Conservation (phyloP, 768 basidiomycete species). For the Mycena crocata region DNA sequence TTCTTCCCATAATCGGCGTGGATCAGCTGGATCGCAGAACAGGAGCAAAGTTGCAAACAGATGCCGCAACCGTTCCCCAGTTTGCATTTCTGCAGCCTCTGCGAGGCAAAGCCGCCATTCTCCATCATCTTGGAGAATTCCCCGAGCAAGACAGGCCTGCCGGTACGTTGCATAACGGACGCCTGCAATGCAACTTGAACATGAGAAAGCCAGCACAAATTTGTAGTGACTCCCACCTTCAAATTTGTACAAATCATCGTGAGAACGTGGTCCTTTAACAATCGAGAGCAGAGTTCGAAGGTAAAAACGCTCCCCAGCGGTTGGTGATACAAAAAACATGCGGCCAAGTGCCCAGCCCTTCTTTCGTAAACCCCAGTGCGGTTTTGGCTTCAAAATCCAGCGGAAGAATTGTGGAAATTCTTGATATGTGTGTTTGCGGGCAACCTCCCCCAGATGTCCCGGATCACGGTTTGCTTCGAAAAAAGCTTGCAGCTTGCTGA, state of each 20-base stretch:
- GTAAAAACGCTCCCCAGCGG: conserved; percentile 44
- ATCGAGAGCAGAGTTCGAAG: conserved; percentile 47
- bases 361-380: conserved; percentile 44
- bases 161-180: conserved; percentile 8
- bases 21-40: conserved; percentile 19
- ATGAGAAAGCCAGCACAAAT: too few relatives aligned
- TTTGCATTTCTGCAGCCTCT: conserved; percentile 50
- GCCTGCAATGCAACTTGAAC: conserved; percentile 21
- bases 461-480: conserved; percentile 40
- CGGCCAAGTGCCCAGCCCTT: conserved; percentile 50
- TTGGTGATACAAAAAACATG: conserved; percentile 51
- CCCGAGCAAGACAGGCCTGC: conserved; percentile 36
- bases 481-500: conserved; percentile 45
- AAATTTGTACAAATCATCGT: conserved; percentile 7
- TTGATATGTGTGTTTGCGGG: conserved; percentile 44
- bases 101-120: conserved; percentile 54
- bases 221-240: background rate
- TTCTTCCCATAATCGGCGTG: background rate
- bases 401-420: conserved; percentile 51
- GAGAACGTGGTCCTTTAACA: conserved; percentile 42
- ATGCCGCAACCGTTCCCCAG: conserved; percentile 43
- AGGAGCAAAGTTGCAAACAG: conserved; percentile 48
- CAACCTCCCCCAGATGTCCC: conserved; percentile 29
- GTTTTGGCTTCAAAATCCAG: conserved; percentile 31
- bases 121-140: conserved; percentile 52